phyloP scores from a whole-genome alignment of 202 grass and related monocot species.

The Hordeum pubiflorum region DNA sequence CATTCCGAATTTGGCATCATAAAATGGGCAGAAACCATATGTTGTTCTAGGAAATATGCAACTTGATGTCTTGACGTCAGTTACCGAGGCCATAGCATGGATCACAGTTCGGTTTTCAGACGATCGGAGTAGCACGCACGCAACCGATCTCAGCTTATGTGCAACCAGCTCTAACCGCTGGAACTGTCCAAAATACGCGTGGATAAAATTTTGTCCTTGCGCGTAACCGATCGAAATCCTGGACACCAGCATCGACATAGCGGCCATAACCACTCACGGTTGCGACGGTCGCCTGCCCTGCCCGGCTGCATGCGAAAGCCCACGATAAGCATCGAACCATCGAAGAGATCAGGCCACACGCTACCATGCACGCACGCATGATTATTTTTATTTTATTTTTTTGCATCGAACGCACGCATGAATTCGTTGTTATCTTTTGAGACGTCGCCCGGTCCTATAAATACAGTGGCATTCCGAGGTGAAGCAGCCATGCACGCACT shows the following conservation, averaged over 20 bases:
- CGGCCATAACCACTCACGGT: slow-evolving; percentile 15
- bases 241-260: slow-evolving; percentile 13
- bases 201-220: slow-evolving; percentile 7
- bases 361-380: slow-evolving; percentile 10
- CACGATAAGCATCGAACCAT: slow-evolving; percentile 36
- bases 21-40: too few species aligned
- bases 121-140: background rate
- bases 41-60: background rate
- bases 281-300: background rate
- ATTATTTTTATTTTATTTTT: too few species aligned
- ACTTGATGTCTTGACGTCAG: background rate
- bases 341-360: background rate
- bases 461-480: background rate
- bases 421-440: background rate
- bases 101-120: background rate
- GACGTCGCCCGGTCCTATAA: slow-evolving; percentile 8
- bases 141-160: background rate
- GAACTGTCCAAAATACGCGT: slow-evolving; percentile 20
- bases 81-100: background rate
- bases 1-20: too few species aligned
- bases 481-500: slow-evolving; percentile 17
- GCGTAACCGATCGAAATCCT: background rate
- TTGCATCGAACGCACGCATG: background rate
- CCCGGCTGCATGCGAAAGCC: background rate
- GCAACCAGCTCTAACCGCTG: slow-evolving; percentile 13